A percentile compares a stretch with the other conserved stretches of the same genome.
These are phyloP conservation scores for Chenopodium suecicum DNA, from an alignment of 148 eudicot species.

Conservation along the genomic window DNA sequence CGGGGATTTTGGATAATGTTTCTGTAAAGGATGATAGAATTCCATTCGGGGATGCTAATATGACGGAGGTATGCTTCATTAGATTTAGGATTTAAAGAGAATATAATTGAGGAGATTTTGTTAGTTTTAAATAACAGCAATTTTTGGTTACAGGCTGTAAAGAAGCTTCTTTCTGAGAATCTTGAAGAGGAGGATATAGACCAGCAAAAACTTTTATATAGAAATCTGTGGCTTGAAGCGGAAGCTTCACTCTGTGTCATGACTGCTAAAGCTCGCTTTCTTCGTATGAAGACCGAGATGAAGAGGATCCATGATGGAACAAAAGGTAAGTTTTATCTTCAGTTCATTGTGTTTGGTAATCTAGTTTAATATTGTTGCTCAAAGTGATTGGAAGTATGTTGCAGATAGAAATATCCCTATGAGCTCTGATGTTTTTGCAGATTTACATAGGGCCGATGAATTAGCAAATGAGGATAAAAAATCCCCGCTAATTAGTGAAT, in stretches of 20 bases:
- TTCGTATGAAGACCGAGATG: conserved; percentile 68
- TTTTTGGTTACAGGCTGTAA: conserved; percentile 56
- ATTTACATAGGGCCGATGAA: conserved; percentile 12
- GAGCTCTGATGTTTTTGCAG: conserved; percentile 26
- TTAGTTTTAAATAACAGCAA: not conserved
- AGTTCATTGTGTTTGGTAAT: not conserved
- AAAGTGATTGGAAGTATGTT: conserved; percentile 25
- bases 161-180: conserved; percentile 57
- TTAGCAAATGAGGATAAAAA: conserved; percentile 25
- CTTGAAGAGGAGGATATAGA: conserved; percentile 50
- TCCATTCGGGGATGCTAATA: conserved; percentile 31
- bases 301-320: conserved; percentile 31
- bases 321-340: conserved; percentile 37
- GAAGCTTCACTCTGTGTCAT: conserved; percentile 85
- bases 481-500: conserved; percentile 20
- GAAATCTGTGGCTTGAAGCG: conserved; percentile 91
- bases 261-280: conserved; percentile 69
- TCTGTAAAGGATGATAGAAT: conserved; percentile 33
- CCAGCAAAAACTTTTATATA: conserved; percentile 52
- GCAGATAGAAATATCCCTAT: conserved; percentile 26
- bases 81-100: not conserved
- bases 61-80: conserved; percentile 45
- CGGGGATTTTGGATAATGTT: conserved; percentile 15
- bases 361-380: conserved; percentile 8
- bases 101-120: not conserved